Evolutionary conservation across 2,329 filamentous ascomycete species (phyloP).

Genomic region (Colletotrichum higginsianum): DNA sequence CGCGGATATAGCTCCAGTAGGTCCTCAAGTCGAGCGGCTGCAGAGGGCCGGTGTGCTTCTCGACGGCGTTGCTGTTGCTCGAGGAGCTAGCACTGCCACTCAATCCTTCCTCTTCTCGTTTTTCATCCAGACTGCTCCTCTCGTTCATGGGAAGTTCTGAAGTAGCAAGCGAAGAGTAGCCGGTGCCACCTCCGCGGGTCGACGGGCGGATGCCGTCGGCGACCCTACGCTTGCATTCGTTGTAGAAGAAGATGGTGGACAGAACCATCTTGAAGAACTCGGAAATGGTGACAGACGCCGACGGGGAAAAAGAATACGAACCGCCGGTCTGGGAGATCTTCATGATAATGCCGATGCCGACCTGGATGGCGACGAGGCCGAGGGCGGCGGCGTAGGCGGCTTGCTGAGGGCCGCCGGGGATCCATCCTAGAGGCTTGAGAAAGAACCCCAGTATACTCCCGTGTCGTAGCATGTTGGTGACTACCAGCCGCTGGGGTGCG

Average conservation of each 20-base stretch:
- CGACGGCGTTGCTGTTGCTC: slow-evolving; percentile 23
- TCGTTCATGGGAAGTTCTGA: slow-evolving; percentile 40
- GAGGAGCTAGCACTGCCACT: slow-evolving; percentile 36
- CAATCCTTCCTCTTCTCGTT: slow-evolving; percentile 41
- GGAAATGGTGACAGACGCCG: slow-evolving; percentile 51
- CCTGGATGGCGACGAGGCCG: slow-evolving; percentile 52
- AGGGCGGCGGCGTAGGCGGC: slow-evolving; percentile 50
- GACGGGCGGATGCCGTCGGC: slow-evolving; percentile 43
- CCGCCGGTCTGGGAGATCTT: slow-evolving; percentile 49
- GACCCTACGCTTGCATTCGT: slow-evolving; percentile 46
- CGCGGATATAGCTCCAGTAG: slow-evolving; percentile 44
- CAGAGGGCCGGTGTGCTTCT: slow-evolving; percentile 31
- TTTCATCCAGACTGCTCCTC: slow-evolving; percentile 44
- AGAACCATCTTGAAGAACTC: slow-evolving; percentile 52
- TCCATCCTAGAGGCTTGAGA: slow-evolving; percentile 39
- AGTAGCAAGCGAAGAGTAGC: slow-evolving; percentile 36
- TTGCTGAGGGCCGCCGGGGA: slow-evolving; percentile 42
- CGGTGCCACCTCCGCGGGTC: slow-evolving; percentile 40
- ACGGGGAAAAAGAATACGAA: slow-evolving; percentile 49
- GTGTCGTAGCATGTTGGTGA: slow-evolving; percentile 39
- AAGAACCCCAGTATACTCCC: slow-evolving; percentile 40
- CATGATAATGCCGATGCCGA: slow-evolving; percentile 53
- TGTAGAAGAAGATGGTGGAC: slow-evolving; percentile 49
- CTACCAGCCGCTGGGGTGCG: slow-evolving; percentile 26
- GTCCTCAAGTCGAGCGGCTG: slow-evolving; percentile 35